Evolutionary conservation across 2,329 filamentous ascomycete genomes (phyloP), one percentile per base, ranked within the genome.

Genomic region (Penicillium italicum): DNA sequence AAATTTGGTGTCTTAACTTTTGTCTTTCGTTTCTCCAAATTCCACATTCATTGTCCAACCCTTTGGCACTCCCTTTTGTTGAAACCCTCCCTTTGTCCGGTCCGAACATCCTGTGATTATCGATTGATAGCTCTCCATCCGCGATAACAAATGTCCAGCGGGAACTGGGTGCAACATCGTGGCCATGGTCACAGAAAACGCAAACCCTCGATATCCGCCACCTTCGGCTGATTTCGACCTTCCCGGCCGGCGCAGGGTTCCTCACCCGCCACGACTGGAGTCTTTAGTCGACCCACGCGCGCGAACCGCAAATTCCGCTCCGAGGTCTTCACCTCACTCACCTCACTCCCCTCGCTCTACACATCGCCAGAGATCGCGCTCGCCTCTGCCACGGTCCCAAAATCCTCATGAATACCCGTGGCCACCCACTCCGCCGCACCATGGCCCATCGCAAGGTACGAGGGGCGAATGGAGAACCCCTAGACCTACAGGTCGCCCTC

Each of bases 111-210:
- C 31, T 24, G 38, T 46, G 53, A 49, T 43, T 47, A 40, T 42
- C 40, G 43, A 40, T 52, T 42, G 45, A 52, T 55, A 53, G 41
- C 59, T 53, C 57, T 49, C 51, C 55, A 34, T 40, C 46, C 55
- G 45, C 60, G 64, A 60, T 60, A 67, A 72, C 72, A 68, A 75
- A 75, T 75, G 73, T 75, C 70, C 72, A 72, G 63, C 69, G 64
- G 65, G 68, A 66, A 64, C 68, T 70, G 66, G 63, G 61, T 69
- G 56, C 61, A 64, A 65, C 60, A 56, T 66, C 65, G 73, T 75
- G 74, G 72, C 73, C 71, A 76, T 76, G 74, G 73, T 74, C 74
- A 75, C 72, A 71, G 72, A 70, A 69, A 70, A 71, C 72, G 72
- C 68, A 66, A 67, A 65, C 57, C 59, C 64, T 69, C 70, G 66